A percentile compares a stretch with the other conserved stretches of the same genome.
phyloP scores from a whole-genome alignment of 371 early-diverging fungal species.

The Phascolomyces articulosus region DNA sequence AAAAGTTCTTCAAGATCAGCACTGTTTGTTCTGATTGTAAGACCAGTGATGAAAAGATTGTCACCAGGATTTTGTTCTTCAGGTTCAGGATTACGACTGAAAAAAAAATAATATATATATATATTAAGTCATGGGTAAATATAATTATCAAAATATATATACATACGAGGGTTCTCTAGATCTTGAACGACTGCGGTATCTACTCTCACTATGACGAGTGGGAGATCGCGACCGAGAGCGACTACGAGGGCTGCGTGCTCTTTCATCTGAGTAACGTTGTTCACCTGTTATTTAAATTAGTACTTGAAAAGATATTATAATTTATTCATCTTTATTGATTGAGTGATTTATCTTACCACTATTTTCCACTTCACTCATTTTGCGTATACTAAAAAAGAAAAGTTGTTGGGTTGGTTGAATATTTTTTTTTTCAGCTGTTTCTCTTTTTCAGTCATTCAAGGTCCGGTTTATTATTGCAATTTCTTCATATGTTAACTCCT shows the following conservation, averaged over 20 bases:
- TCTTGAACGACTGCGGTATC: constrained; percentile 56
- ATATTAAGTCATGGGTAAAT: too few relatives aligned
- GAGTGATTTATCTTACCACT: constrained; percentile 7
- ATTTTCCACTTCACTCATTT: constrained; percentile 24
- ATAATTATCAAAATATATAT: not conserved
- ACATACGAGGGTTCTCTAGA: constrained; percentile 44
- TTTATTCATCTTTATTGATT: not conserved
- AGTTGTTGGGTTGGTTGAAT: not conserved
- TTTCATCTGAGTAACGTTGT: constrained; percentile 44
- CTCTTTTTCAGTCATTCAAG: not conserved
- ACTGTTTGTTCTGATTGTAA: constrained; percentile 61
- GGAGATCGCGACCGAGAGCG: constrained; percentile 55
- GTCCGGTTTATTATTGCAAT: too few relatives aligned
- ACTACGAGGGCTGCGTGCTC: constrained; percentile 48
- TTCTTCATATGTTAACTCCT: too few relatives aligned
- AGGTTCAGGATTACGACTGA: not conserved
- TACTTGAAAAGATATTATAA: not conserved
- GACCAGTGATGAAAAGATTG: constrained; percentile 79
- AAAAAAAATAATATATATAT: not conserved
- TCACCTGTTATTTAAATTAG: constrained; percentile 16
- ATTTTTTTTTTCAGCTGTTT: not conserved
- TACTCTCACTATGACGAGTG: constrained; percentile 41
- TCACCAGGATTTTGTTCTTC: constrained; percentile 71
- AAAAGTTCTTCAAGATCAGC: constrained; percentile 74
- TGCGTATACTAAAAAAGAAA: not conserved